Evolutionary conservation across 192 early-diverging fungal species (phyloP).

Genomic region (Lobosporangium transversale): DNA sequence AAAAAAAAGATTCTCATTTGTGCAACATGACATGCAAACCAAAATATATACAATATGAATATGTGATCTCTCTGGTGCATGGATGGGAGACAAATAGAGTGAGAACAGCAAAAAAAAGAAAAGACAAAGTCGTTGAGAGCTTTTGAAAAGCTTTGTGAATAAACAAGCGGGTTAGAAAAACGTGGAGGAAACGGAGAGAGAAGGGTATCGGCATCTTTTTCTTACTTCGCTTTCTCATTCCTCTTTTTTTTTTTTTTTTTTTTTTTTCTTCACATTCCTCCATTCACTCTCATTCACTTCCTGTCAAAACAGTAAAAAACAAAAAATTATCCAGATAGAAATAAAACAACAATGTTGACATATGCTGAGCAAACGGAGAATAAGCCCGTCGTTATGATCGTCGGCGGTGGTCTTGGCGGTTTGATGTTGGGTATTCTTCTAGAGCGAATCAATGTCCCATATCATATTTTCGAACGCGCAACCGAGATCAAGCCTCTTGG

Average conservation of each 20-base stretch:
- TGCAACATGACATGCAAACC: neutral
- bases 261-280: neutral
- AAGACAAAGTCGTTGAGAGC: neutral
- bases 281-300: neutral
- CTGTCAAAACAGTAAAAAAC: neutral
- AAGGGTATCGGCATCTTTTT: neutral
- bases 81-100: neutral
- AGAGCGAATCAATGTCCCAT: conserved; percentile 10
- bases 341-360: conserved; percentile 6
- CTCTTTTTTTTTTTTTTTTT: neutral
- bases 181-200: neutral
- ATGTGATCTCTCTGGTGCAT: too few species aligned
- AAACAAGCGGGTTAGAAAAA: neutral
- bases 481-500: conserved; percentile 18
- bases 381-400: conserved; percentile 5
- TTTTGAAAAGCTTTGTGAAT: neutral
- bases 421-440: conserved; percentile 10
- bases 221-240: neutral
- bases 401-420: conserved; percentile 11
- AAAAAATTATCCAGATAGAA: neutral
- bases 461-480: conserved; percentile 19
- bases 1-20: too few species aligned
- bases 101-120: neutral
- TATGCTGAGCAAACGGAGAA: neutral
- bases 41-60: too few species aligned